phyloP scores from a whole-genome alignment of 345 rosid species.

The Populus euphratica region DNA sequence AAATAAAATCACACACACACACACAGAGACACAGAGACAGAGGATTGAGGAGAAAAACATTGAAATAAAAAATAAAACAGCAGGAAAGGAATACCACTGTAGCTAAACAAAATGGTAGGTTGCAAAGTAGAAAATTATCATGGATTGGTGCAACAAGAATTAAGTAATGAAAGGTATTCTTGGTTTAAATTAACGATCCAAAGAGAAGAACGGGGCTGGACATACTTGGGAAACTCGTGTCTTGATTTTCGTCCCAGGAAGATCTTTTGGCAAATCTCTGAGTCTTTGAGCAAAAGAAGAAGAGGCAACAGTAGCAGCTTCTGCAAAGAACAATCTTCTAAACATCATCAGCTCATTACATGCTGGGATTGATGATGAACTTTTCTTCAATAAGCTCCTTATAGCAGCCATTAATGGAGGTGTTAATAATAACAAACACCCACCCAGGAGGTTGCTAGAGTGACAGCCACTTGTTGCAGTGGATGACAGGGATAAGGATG shows the following conservation, averaged over 20 bases:
- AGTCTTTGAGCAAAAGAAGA: slow-evolving; percentile 59
- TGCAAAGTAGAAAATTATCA: neutral
- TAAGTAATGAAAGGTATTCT: too few species aligned
- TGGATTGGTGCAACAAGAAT: neutral
- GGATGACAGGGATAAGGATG: neutral
- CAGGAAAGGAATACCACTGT: neutral
- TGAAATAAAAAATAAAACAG: neutral
- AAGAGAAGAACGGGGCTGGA: neutral
- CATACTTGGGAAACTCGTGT: slow-evolving; percentile 58
- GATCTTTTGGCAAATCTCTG: slow-evolving; percentile 67
- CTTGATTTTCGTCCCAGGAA: slow-evolving; percentile 63
- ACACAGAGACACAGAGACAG: too few species aligned
- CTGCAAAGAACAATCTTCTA: slow-evolving; percentile 46
- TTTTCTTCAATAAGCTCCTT: slow-evolving; percentile 43
- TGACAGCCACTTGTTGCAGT: neutral
- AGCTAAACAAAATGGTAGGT: neutral
- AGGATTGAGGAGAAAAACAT: neutral
- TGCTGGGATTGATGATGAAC: slow-evolving; percentile 8
- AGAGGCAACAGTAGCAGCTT: slow-evolving; percentile 28
- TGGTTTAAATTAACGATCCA: neutral
- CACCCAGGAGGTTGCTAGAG: neutral
- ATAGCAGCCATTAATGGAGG: slow-evolving; percentile 46
- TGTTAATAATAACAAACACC: neutral
- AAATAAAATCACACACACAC: too few species aligned
- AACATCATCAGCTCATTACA: slow-evolving; percentile 10